These are phyloP conservation scores for Monosporascus sp. DNA, from an alignment of 2,329 filamentous ascomycete species.

Conservation along the genomic window DNA sequence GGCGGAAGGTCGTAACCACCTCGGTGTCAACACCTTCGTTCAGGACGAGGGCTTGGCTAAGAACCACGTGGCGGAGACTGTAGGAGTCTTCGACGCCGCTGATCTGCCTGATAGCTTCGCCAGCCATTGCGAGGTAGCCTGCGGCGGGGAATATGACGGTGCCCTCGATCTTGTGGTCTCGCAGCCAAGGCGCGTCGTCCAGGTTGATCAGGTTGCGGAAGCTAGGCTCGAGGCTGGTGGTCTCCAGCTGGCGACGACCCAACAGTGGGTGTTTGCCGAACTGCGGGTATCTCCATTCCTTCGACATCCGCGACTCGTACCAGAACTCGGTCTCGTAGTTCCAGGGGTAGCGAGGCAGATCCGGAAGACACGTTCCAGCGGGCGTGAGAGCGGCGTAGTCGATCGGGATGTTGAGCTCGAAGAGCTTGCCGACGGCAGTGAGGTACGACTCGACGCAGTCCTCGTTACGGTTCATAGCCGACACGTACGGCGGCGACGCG, in stretches of 20 bases:
- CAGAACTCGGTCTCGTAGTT: slow-evolving; percentile 13
- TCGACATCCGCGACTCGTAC: slow-evolving; percentile 14
- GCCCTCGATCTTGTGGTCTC: slow-evolving; percentile 36
- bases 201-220: slow-evolving; percentile 38
- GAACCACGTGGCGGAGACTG: slow-evolving; percentile 16
- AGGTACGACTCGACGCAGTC: slow-evolving; percentile 9
- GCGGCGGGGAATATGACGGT: slow-evolving; percentile 38
- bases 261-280: slow-evolving; percentile 23
- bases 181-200: slow-evolving; percentile 38
- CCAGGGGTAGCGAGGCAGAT: slow-evolving; percentile 20
- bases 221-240: slow-evolving; percentile 23
- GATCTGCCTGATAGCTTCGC: slow-evolving; percentile 31
- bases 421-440: slow-evolving; percentile 11
- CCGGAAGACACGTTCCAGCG: slow-evolving; percentile 7
- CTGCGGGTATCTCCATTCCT: slow-evolving; percentile 14
- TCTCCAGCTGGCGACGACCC: slow-evolving; percentile 26
- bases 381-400: slow-evolving; percentile 8
- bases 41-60: slow-evolving; percentile 20
- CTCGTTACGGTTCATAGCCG: slow-evolving; percentile 8
- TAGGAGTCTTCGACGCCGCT: slow-evolving; percentile 6
- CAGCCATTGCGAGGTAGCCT: slow-evolving; percentile 37
- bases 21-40: slow-evolving; percentile 13
- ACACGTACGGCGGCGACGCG: slow-evolving; percentile 5
- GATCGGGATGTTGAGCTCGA: slow-evolving; percentile 4
- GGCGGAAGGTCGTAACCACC: slow-evolving; percentile 19